These are phyloP conservation scores for Epicoccum sorghinum DNA, from an alignment of 2,329 filamentous ascomycete species.

Conservation along the genomic window DNA sequence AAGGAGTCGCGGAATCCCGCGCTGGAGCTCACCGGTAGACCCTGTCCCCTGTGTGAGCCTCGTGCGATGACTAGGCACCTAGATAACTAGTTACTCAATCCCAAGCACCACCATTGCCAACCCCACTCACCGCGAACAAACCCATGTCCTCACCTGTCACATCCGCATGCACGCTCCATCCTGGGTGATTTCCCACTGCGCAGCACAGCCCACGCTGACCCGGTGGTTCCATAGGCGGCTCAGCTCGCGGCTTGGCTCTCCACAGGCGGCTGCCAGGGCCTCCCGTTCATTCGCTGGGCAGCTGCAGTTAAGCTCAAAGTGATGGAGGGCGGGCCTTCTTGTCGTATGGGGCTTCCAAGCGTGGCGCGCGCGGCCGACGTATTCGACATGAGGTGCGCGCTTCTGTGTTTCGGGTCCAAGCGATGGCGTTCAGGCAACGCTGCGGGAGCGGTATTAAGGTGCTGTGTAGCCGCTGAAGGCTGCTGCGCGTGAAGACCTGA, in stretches of 20 bases:
- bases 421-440: constrained; percentile 7
- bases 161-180: background rate
- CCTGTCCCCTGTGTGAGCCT: too few species aligned
- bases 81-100: too few species aligned
- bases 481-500: background rate
- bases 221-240: background rate
- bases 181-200: too few species aligned
- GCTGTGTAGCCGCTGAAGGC: constrained; percentile 5
- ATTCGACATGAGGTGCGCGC: constrained; percentile 13
- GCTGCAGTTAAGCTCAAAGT: background rate
- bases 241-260: constrained; percentile 17
- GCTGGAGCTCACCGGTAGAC: too few species aligned
- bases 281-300: constrained; percentile 3
- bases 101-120: background rate
- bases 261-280: constrained; percentile 1
- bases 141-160: background rate
- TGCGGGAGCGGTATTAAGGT: constrained; percentile 14
- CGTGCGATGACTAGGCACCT: too few species aligned
- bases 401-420: background rate
- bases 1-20: too few species aligned
- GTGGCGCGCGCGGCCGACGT: constrained; percentile 16
- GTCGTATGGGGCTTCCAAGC: constrained; percentile 6
- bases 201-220: too few species aligned
- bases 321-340: constrained; percentile 4
- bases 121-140: background rate